These are phyloP conservation scores for Dendrothele bispora DNA, from an alignment of 768 basidiomycete species.

Conservation along the genomic window DNA sequence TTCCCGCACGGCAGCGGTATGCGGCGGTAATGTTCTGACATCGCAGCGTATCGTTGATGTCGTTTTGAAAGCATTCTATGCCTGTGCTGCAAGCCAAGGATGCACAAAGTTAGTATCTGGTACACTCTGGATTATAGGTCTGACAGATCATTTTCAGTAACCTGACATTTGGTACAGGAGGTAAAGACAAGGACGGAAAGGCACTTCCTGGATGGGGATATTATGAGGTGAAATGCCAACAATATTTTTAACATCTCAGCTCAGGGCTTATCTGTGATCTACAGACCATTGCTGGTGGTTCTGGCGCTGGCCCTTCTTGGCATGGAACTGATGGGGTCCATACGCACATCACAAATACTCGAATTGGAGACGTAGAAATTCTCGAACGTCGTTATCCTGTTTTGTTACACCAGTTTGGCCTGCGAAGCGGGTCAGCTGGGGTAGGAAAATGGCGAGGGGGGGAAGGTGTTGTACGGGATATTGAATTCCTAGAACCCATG, in stretches of 20 bases:
- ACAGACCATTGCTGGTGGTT: slow-evolving; percentile 92
- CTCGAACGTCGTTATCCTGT: slow-evolving; percentile 93
- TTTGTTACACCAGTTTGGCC: slow-evolving; percentile 80
- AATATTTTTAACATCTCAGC: slow-evolving; percentile 7
- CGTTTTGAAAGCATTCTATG: slow-evolving; percentile 89
- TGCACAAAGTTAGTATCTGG: slow-evolving; percentile 74
- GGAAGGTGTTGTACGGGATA: slow-evolving; percentile 80
- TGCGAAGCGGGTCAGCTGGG: slow-evolving; percentile 71
- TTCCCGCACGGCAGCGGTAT: slow-evolving; percentile 85
- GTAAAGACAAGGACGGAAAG: slow-evolving; percentile 80
- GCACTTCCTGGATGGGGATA: slow-evolving; percentile 87
- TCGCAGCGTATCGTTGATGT: slow-evolving; percentile 95
- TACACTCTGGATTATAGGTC: neutral
- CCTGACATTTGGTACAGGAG: slow-evolving; percentile 85
- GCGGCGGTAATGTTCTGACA: slow-evolving; percentile 90
- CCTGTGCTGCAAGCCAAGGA: slow-evolving; percentile 90
- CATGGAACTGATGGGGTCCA: slow-evolving; percentile 93
- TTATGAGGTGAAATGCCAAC: slow-evolving; percentile 58
- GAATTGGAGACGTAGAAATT: slow-evolving; percentile 92
- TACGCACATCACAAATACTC: slow-evolving; percentile 91
- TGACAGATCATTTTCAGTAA: slow-evolving; percentile 47
- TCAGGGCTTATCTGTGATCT: slow-evolving; percentile 2
- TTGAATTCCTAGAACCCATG: slow-evolving; percentile 79
- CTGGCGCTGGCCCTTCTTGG: slow-evolving; percentile 88
- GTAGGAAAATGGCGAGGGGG: slow-evolving; percentile 75